Percentiles rank a stretch among this genome's conserved stretches.
These are phyloP conservation scores for Macadamia tetraphylla DNA, from an alignment of 164 flowering plant genomes.

Conservation along the genomic window DNA sequence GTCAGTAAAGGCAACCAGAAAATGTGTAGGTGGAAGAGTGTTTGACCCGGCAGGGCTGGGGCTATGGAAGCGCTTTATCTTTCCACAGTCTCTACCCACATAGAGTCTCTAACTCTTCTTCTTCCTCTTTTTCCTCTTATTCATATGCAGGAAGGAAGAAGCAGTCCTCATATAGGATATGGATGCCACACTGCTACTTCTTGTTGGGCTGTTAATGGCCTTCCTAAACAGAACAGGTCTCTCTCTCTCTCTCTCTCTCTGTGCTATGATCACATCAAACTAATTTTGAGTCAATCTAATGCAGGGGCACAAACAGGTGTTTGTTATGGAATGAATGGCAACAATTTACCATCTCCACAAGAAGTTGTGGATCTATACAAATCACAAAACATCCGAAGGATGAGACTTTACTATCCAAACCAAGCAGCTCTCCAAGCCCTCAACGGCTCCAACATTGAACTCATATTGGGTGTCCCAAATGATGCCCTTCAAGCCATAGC, in stretches of 20 bases:
- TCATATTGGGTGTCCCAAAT: conserved; percentile 41
- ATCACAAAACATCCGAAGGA: conserved; percentile 18
- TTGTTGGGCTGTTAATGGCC: background rate
- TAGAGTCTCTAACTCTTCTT: too few species aligned
- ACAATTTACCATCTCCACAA: conserved; percentile 30
- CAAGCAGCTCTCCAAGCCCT: conserved; percentile 34
- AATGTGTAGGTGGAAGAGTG: too few species aligned
- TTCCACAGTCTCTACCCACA: too few species aligned
- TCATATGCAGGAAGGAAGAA: too few species aligned
- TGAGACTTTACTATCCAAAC: conserved; percentile 39
- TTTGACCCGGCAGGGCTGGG: too few species aligned
- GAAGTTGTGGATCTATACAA: conserved; percentile 31
- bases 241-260: background rate
- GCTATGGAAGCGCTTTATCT: too few species aligned
- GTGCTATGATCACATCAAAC: too few species aligned
- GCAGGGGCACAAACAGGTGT: conserved; percentile 32
- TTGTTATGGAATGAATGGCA: conserved; percentile 42
- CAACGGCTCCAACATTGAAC: conserved; percentile 33
- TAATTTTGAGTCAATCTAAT: background rate
- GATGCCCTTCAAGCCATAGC: conserved; percentile 30
- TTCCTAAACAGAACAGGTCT: background rate
- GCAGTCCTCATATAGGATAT: too few species aligned
- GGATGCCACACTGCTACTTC: background rate
- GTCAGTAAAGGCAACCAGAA: too few species aligned
- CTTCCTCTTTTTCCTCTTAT: too few species aligned